Conservation (phyloP, 192 early-diverging fungal genomes). For the Cetraspora pellucida region DNA sequence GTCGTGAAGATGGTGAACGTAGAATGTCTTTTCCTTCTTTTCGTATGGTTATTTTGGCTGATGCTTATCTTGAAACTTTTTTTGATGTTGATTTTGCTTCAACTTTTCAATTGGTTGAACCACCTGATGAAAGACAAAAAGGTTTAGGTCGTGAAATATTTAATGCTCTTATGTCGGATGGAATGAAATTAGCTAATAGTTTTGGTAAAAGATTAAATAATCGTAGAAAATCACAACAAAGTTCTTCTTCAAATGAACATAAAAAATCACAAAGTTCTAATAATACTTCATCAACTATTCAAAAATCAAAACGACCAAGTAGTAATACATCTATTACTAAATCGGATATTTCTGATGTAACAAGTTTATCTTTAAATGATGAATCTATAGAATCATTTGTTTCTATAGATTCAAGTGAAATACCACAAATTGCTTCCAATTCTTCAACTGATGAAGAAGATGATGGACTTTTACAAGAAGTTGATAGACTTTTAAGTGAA, state of each 20-base stretch:
- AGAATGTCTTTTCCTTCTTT: constrained; percentile 49
- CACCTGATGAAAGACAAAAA: constrained; percentile 50
- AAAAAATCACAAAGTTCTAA: background rate
- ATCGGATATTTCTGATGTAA: too few species aligned
- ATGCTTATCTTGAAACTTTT: constrained; percentile 82
- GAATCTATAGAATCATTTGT: background rate
- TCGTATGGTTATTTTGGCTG: constrained; percentile 80
- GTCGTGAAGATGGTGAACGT: background rate
- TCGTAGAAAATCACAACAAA: background rate
- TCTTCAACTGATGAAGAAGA: constrained; percentile 26
- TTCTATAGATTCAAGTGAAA: constrained; percentile 22
- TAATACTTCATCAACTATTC: background rate
- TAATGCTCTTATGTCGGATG: constrained; percentile 57
- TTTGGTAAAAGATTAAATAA: constrained; percentile 36
- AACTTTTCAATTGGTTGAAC: constrained; percentile 65
- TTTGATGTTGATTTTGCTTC: constrained; percentile 70
- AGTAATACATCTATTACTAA: too few species aligned
- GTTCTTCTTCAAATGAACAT: background rate
- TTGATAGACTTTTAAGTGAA: constrained; percentile 36
- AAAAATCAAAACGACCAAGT: background rate
- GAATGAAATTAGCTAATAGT: constrained; percentile 51
- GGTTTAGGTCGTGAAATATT: constrained; percentile 59
- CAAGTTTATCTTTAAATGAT: background rate
- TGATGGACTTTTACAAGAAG: constrained; percentile 32
- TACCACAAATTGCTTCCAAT: background rate